These are phyloP conservation scores for Salix brachista DNA, from an alignment of 345 rosid genomes.

Conservation along the genomic window DNA sequence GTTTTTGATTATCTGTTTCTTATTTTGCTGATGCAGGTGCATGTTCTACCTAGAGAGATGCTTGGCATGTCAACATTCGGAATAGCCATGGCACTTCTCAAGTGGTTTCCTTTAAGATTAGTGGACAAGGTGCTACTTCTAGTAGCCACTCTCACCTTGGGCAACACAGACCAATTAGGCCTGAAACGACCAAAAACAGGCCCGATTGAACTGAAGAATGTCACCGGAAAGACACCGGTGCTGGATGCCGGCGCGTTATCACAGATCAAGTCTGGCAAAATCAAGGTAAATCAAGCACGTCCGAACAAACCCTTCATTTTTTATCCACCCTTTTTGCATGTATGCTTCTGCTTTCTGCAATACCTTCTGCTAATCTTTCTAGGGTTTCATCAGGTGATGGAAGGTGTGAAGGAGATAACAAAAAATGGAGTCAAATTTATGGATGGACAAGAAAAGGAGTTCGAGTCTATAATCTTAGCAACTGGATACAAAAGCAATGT, in stretches of 20 bases:
- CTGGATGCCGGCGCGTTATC: conserved; percentile 82
- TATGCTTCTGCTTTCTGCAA: background rate
- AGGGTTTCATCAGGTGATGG: conserved; percentile 52
- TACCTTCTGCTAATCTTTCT: conserved; percentile 5
- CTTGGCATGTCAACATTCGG: conserved; percentile 81
- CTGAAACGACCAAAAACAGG: conserved; percentile 85
- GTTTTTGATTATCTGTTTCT: background rate
- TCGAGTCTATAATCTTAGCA: conserved; percentile 79
- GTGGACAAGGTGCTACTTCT: conserved; percentile 63
- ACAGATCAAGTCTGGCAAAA: conserved; percentile 60
- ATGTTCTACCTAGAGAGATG: conserved; percentile 86
- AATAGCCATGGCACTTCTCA: conserved; percentile 68
- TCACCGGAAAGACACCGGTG: conserved; percentile 87
- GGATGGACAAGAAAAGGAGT: conserved; percentile 68
- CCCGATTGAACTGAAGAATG: conserved; percentile 79
- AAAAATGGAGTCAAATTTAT: conserved; percentile 60
- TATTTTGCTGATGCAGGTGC: conserved; percentile 44
- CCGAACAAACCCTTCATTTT: background rate
- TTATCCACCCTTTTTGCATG: background rate
- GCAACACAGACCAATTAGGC: conserved; percentile 69
- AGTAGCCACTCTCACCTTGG: conserved; percentile 44
- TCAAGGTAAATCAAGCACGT: conserved; percentile 45
- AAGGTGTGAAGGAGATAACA: conserved; percentile 71
- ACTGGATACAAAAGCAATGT: conserved; percentile 94
- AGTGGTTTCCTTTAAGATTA: conserved; percentile 64